A percentile compares a stretch with the other conserved stretches of the same genome.
These are phyloP conservation scores for Lodderomyces margitis DNA, from an alignment of 1,139 yeast genomes.

Conservation along the genomic window DNA sequence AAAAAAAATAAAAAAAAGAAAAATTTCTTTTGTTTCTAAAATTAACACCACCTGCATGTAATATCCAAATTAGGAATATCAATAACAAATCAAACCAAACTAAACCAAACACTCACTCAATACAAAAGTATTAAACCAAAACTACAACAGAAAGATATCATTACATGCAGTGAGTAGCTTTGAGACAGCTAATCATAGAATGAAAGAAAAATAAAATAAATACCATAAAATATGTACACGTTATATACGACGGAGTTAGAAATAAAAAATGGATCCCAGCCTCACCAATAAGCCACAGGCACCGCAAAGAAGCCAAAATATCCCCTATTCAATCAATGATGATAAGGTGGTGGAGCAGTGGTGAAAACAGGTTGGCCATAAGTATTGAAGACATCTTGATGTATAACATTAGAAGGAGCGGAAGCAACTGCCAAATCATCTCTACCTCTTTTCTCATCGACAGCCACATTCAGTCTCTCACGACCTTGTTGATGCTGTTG, in stretches of 20 bases:
- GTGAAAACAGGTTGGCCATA: slow-evolving; percentile 9
- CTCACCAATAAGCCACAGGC: too few species aligned
- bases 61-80: not conserved
- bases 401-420: not conserved
- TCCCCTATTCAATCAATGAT: slow-evolving; percentile 5
- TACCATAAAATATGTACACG: not conserved
- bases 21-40: not conserved
- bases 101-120: not conserved
- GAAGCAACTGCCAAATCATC: not conserved
- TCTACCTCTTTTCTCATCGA: slow-evolving; percentile 14
- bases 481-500: not conserved
- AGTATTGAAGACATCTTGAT: slow-evolving; percentile 8
- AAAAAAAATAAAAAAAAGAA: not conserved
- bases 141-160: not conserved
- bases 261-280: too few species aligned
- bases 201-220: not conserved
- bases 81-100: not conserved
- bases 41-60: not conserved
- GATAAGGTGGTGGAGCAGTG: slow-evolving; percentile 17
- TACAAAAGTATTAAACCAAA: not conserved
- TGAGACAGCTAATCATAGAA: too few species aligned
- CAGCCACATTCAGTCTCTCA: not conserved
- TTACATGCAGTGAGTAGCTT: not conserved
- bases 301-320: too few species aligned
- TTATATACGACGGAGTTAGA: not conserved